Evolutionary conservation across 352 stramenopile genomes (phyloP).

Genomic region (Globisporangium emineosum): DNA sequence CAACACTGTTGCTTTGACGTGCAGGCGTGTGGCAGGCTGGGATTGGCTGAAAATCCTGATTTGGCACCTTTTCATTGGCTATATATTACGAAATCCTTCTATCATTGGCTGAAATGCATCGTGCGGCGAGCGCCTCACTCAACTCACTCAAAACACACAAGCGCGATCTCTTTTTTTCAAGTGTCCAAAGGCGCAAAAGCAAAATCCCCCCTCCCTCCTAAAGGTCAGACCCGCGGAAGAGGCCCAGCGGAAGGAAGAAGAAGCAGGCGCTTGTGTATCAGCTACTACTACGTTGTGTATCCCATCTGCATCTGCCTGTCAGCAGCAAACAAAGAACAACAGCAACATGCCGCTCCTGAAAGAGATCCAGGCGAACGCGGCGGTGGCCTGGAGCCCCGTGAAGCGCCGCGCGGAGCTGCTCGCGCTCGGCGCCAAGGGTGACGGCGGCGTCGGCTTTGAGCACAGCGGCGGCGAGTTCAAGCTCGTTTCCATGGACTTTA

Average conservation of each 20-base stretch:
- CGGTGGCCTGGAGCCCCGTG: slow-evolving; percentile 86
- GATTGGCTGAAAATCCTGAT: slow-evolving; percentile 24
- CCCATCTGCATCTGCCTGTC: background rate
- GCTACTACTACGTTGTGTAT: background rate
- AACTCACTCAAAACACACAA: slow-evolving; percentile 1
- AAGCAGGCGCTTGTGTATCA: background rate
- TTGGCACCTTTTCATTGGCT: background rate
- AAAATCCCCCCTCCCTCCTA: slow-evolving; percentile 13
- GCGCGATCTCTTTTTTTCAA: slow-evolving; percentile 8
- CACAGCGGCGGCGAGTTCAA: slow-evolving; percentile 97
- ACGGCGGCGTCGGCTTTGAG: slow-evolving; percentile 95
- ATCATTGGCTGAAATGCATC: slow-evolving; percentile 8
- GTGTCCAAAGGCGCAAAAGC: slow-evolving; percentile 10
- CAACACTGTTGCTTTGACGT: background rate
- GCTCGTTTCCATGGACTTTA: slow-evolving; percentile 93
- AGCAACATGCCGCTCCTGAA: slow-evolving; percentile 85
- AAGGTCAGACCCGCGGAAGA: slow-evolving; percentile 7
- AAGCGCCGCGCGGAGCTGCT: slow-evolving; percentile 74
- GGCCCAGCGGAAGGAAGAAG: slow-evolving; percentile 1
- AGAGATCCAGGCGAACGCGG: slow-evolving; percentile 87
- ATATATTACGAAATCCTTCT: background rate
- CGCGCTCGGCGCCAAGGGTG: slow-evolving; percentile 92
- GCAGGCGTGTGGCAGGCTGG: slow-evolving; percentile 27
- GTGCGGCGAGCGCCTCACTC: background rate
- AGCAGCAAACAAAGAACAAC: background rate